Percentiles rank a stretch among this genome's conserved stretches.
phyloP scores from a whole-genome alignment of 2,329 filamentous ascomycete genomes.

The Aspergillus bombycis region DNA sequence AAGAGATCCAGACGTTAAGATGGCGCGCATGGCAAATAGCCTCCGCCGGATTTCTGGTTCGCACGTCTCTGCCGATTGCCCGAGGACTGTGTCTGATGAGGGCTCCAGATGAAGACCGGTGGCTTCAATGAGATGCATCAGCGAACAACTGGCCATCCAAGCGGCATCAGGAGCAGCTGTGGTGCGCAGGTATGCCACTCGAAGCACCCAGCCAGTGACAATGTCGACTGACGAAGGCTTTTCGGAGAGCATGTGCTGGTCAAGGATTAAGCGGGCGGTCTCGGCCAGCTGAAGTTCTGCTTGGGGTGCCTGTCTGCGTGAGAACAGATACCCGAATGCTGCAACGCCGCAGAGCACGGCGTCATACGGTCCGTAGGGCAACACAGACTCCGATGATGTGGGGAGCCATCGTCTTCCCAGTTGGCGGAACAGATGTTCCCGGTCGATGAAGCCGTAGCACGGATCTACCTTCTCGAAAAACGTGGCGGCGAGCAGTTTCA shows the following conservation, averaged over 20 bases:
- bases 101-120: conserved; percentile 43
- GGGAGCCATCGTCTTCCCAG: conserved; percentile 36
- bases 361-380: conserved; percentile 44
- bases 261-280: conserved; percentile 51
- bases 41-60: conserved; percentile 46
- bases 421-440: conserved; percentile 28
- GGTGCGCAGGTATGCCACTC: conserved; percentile 57
- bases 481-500: conserved; percentile 49
- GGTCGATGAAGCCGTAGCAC: conserved; percentile 55
- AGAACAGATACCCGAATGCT: conserved; percentile 58
- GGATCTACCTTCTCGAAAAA: conserved; percentile 60
- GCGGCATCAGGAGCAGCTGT: conserved; percentile 57
- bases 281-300: conserved; percentile 53
- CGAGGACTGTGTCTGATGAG: conserved; percentile 19
- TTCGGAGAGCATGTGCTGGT: conserved; percentile 40
- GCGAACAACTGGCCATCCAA: conserved; percentile 59
- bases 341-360: conserved; percentile 59
- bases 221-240: conserved; percentile 31
- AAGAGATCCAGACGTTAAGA: conserved; percentile 63
- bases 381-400: conserved; percentile 16
- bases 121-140: conserved; percentile 63
- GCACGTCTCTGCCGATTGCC: conserved; percentile 17
- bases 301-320: conserved; percentile 44
- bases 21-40: conserved; percentile 57
- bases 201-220: conserved; percentile 54